Evolutionary conservation across 2,329 filamentous ascomycete species (phyloP), one percentile per base, ranked within the genome.

Genomic region (Coleophoma crateriformis): DNA sequence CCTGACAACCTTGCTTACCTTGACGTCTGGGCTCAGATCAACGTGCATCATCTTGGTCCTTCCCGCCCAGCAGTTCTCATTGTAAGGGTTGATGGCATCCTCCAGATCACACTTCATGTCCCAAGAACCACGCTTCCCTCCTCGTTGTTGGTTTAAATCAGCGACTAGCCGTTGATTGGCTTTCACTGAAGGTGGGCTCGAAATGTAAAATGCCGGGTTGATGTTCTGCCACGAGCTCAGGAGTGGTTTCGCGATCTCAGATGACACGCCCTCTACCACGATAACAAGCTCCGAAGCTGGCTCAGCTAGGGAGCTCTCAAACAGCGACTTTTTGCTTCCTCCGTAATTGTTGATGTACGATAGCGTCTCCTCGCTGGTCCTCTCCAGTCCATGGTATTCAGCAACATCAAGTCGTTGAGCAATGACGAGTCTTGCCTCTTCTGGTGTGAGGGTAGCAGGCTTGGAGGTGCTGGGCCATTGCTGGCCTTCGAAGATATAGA

Each of bases 281-380:
- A 85, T 67, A 22, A 87, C 67, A 37, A 87, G 72, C 65, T 88
- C 82, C 54, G 60, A 27, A 50, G 50, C 49, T 48, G 57, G 53
- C 27, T 61, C 53, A 38, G 50, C 43, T 27, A 45, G 39, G 19
- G 22, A 39, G 67, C 51, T 66, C 41, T 65, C 67, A 57, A 88
- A 82, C 33, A 88, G 67, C 17, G 72, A 64, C 48, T 68, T 58
- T 7, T 75, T 66, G 32, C 68, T 61, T 54, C 76, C 79, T 54
- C 82, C 84, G 64, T 81, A 87, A 45, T 69, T 69, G 60, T 82
- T 80, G 60, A 90, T 70, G 56, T 79, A 68, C 45, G 72, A 68
- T 37, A 88, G 66, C 8, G 78, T 75, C 13, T 38, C 48, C 20
- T 61, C 58, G 37, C 50, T 56, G 15, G 50, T 54, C 45, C 66